Evolutionary conservation across 148 eudicot species (phyloP).

Genomic region (Rhododendron mucronatum): DNA sequence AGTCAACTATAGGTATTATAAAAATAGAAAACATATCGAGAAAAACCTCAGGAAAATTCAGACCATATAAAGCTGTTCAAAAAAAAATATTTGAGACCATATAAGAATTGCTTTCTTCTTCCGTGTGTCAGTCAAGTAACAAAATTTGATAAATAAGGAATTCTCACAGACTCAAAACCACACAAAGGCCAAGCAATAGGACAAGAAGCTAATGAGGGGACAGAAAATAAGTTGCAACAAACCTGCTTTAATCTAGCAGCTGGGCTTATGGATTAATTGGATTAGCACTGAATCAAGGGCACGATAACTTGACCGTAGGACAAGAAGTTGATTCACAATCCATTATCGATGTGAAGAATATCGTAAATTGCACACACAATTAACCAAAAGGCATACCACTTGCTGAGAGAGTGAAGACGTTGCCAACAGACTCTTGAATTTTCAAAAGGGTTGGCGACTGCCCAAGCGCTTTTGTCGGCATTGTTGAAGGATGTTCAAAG

Average conservation of each 20-base stretch:
- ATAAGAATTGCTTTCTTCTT: not conserved
- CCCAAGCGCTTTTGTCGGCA: slow-evolving; percentile 54
- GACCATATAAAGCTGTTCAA: not conserved
- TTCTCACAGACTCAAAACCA: not conserved
- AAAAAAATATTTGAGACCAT: not conserved
- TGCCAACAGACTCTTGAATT: slow-evolving; percentile 50
- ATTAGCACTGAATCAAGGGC: not conserved
- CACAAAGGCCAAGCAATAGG: not conserved
- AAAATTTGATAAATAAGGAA: not conserved
- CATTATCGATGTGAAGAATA: not conserved
- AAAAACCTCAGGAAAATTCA: not conserved
- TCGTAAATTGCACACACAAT: not conserved
- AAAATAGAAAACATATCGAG: not conserved
- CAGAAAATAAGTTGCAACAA: not conserved
- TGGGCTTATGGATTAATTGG: not conserved
- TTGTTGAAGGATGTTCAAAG: slow-evolving; percentile 28
- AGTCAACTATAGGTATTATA: not conserved
- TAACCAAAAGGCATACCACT: slow-evolving; percentile 44
- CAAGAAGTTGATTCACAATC: not conserved
- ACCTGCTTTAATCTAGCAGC: not conserved
- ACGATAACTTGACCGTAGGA: not conserved
- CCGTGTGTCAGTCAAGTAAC: not conserved
- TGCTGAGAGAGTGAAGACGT: slow-evolving; percentile 37
- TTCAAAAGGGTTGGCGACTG: slow-evolving; percentile 52
- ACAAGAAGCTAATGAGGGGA: not conserved